Conservation (phyloP, 2,329 filamentous ascomycete genomes). For the Colletotrichum sojae region DNA sequence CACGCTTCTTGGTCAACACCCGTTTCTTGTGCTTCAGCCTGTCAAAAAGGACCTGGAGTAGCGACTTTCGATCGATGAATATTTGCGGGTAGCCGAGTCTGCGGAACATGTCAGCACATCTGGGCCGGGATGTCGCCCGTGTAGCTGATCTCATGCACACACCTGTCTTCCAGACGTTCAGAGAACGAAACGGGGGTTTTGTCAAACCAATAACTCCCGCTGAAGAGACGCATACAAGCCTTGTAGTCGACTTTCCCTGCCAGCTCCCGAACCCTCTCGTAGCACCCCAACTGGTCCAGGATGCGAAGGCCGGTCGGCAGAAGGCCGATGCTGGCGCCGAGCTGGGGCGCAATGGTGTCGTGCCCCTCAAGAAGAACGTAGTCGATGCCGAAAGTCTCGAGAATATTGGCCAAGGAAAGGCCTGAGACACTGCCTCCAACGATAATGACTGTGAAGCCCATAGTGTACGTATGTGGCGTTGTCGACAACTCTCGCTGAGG, state of each 20-base stretch:
- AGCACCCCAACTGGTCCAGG: conserved; percentile 61
- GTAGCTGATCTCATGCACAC: background rate
- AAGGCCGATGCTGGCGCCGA: conserved; percentile 63
- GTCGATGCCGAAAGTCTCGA: conserved; percentile 61
- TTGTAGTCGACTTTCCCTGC: conserved; percentile 33
- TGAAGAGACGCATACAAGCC: background rate
- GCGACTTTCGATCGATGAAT: conserved; percentile 53
- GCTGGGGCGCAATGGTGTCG: conserved; percentile 56
- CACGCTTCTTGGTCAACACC: conserved; percentile 35
- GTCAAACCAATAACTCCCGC: conserved; percentile 40
- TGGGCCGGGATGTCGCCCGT: background rate
- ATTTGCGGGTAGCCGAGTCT: conserved; percentile 48
- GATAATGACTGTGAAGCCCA: conserved; percentile 54
- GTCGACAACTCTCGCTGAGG: no score
- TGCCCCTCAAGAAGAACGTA: conserved; percentile 63
- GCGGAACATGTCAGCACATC: background rate
- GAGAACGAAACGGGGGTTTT: background rate
- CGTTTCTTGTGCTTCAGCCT: conserved; percentile 48
- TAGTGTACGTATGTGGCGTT: background rate
- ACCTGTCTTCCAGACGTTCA: conserved; percentile 19
- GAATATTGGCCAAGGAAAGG: conserved; percentile 48
- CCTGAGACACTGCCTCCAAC: conserved; percentile 64
- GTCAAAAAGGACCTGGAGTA: conserved; percentile 52
- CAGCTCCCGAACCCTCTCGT: conserved; percentile 45
- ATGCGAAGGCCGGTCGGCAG: conserved; percentile 58